Evolutionary conservation across 2,329 filamentous ascomycete species (phyloP).

Genomic region (Arthrinium phaeospermum): DNA sequence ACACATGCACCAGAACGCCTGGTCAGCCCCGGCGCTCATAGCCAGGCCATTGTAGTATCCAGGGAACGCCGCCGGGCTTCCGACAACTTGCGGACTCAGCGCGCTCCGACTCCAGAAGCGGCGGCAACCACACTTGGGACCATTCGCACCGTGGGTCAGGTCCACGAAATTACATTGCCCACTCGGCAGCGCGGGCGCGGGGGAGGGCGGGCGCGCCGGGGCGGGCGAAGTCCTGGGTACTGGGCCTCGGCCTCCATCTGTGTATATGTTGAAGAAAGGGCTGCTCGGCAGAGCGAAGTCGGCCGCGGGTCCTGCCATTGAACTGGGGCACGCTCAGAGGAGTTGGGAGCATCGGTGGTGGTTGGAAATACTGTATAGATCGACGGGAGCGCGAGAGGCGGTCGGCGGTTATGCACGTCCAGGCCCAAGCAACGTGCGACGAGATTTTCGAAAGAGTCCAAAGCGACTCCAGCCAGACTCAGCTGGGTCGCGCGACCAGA

Average conservation of each 20-base stretch:
- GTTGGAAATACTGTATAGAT: constrained; percentile 26
- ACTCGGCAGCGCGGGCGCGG: constrained; percentile 47
- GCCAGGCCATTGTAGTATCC: constrained; percentile 33
- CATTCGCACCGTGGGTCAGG: constrained; percentile 55
- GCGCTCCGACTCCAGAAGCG: constrained; percentile 61
- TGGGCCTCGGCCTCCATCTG: constrained; percentile 46
- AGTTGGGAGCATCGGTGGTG: constrained; percentile 37
- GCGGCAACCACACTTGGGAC: constrained; percentile 63
- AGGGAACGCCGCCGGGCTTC: constrained; percentile 33
- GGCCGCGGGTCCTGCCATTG: constrained; percentile 61
- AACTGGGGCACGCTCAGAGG: constrained; percentile 39
- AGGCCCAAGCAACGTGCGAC: constrained; percentile 27
- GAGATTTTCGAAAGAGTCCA: constrained; percentile 23
- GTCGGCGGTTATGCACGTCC: constrained; percentile 21
- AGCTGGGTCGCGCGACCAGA: constrained; percentile 38
- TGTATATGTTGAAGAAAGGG: constrained; percentile 62
- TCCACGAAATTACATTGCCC: constrained; percentile 66
- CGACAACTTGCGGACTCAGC: constrained; percentile 36
- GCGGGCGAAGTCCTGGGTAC: constrained; percentile 35
- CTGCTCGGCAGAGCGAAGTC: constrained; percentile 49
- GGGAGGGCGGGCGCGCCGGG: constrained; percentile 33
- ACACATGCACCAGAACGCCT: constrained; percentile 65
- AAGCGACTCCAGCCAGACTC: constrained; percentile 37
- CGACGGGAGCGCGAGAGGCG: constrained; percentile 24
- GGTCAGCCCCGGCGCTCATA: constrained; percentile 37